Evolutionary conservation across 805 yeast species (phyloP).

Genomic region (Teunomyces stri): DNA sequence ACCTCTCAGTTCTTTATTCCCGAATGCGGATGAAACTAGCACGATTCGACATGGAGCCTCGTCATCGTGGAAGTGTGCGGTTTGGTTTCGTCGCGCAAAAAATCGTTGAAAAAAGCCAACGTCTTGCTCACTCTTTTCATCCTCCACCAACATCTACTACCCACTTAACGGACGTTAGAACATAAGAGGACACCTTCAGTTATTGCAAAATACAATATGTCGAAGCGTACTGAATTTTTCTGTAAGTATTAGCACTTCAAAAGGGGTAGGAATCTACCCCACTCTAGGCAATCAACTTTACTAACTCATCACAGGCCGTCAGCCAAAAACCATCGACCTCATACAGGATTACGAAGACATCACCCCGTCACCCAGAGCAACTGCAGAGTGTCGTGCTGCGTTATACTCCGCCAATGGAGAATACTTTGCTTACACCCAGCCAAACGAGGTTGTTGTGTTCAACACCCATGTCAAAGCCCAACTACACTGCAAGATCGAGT

Average conservation of each 20-base stretch:
- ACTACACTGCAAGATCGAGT: constrained; percentile 45
- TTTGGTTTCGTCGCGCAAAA: constrained; percentile 4
- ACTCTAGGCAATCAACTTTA: constrained; percentile 6
- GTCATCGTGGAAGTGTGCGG: neutral
- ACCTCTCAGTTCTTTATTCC: too few species aligned
- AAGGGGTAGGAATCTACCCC: neutral
- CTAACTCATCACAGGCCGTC: constrained; percentile 26
- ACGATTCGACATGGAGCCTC: too few species aligned
- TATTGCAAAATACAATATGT: constrained; percentile 21
- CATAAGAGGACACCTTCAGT: neutral
- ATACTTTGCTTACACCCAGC: constrained; percentile 71
- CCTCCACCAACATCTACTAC: neutral
- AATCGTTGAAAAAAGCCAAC: constrained; percentile 1
- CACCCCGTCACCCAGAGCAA: constrained; percentile 33
- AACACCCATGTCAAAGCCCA: constrained; percentile 53
- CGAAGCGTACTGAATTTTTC: constrained; percentile 36
- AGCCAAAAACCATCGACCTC: constrained; percentile 26
- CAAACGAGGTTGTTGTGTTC: constrained; percentile 54
- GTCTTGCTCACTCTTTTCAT: constrained; percentile 1
- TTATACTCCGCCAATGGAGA: constrained; percentile 67
- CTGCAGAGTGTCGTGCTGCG: constrained; percentile 58
- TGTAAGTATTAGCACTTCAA: constrained; percentile 25
- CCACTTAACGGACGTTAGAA: neutral
- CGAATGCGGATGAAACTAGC: too few species aligned
- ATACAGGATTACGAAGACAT: constrained; percentile 34